Conservation (phyloP, 371 early-diverging fungal species). For the Rhizopus sp. region DNA sequence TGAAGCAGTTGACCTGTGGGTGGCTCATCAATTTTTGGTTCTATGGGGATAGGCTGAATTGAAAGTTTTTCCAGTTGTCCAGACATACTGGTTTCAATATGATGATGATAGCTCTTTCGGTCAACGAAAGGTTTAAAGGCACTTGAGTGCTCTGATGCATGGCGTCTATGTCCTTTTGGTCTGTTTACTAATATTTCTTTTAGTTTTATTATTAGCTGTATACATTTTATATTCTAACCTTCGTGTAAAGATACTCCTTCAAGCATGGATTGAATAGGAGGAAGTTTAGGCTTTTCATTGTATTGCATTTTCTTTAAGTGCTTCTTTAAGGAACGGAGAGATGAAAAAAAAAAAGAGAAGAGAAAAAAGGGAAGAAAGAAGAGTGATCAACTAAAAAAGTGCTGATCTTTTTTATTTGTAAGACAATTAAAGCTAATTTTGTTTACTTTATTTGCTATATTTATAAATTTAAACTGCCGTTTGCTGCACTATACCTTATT, state of each 20-base stretch:
- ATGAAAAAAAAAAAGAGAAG: background rate
- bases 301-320: background rate
- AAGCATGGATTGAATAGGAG: constrained; percentile 33
- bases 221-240: constrained; percentile 3
- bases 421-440: background rate
- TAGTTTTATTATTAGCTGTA: background rate
- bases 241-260: constrained; percentile 16
- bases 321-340: background rate
- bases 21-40: constrained; percentile 1
- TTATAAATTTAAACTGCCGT: background rate
- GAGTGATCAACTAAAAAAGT: background rate
- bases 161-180: constrained; percentile 27
- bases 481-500: constrained; percentile 1
- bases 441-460: constrained; percentile 1
- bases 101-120: background rate
- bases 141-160: constrained; percentile 28
- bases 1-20: background rate
- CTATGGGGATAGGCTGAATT: constrained; percentile 1
- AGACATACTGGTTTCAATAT: constrained; percentile 15
- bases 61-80: constrained; percentile 11
- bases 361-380: background rate
- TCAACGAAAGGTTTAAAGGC: constrained; percentile 1
- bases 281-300: constrained; percentile 21
- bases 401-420: background rate
- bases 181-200: background rate